Percentiles rank a stretch among this genome's conserved stretches.
phyloP scores from a whole-genome alignment of 352 stramenopile genomes.

The Phytophthora tubulina region DNA sequence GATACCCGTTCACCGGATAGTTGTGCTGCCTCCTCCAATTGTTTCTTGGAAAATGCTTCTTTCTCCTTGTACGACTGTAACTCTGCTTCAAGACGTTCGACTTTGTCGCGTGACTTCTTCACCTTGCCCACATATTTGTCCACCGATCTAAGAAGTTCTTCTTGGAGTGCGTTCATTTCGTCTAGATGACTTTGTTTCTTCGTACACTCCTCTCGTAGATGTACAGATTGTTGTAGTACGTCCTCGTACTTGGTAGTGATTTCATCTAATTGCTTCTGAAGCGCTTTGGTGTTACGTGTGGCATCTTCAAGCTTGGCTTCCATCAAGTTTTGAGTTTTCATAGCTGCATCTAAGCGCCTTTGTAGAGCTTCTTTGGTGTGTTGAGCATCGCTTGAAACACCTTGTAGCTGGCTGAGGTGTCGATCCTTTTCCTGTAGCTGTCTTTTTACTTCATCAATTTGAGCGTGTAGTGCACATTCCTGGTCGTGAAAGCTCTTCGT shows the following conservation, averaged over 20 bases:
- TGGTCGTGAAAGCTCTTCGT: constrained; percentile 34
- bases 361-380: constrained; percentile 36
- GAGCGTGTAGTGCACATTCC: constrained; percentile 39
- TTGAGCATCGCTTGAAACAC: constrained; percentile 18
- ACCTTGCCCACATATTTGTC: constrained; percentile 51
- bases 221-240: constrained; percentile 12
- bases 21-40: constrained; percentile 28
- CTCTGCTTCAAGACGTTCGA: constrained; percentile 41
- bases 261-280: constrained; percentile 30
- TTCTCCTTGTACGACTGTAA: constrained; percentile 19
- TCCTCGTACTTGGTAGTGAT: constrained; percentile 32
- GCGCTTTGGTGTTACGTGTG: constrained; percentile 19
- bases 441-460: constrained; percentile 42
- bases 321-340: constrained; percentile 39
- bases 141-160: constrained; percentile 70
- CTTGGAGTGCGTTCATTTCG: constrained; percentile 73
- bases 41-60: constrained; percentile 5
- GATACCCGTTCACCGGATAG: constrained; percentile 14
- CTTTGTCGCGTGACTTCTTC: constrained; percentile 43
- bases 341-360: constrained; percentile 24
- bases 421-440: constrained; percentile 43
- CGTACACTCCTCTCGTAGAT: constrained; percentile 30
- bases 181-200: constrained; percentile 53
- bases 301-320: constrained; percentile 42
- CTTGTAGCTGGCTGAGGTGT: constrained; percentile 23